Percentiles rank a stretch among this genome's conserved stretches.
Conservation (phyloP, 2,329 filamentous ascomycete species). For the Penicillium psychrosexuale region DNA sequence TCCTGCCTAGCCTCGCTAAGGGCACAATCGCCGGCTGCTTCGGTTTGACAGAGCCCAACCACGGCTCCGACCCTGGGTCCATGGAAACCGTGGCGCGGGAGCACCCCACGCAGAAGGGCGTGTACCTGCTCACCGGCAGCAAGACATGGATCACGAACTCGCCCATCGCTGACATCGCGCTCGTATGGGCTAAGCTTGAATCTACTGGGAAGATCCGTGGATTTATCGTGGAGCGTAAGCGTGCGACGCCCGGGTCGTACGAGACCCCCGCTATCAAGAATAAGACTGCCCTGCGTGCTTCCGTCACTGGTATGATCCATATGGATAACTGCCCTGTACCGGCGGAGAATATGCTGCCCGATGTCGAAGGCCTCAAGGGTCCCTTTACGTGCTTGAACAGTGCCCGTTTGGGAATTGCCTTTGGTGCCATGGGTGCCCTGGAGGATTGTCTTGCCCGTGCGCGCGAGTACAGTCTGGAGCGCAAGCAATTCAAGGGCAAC, state of each 20-base stretch:
- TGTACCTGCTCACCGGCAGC: constrained; percentile 71
- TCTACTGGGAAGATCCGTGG: constrained; percentile 91
- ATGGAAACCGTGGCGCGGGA: constrained; percentile 87
- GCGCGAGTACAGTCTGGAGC: constrained; percentile 81
- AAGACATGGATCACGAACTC: constrained; percentile 98
- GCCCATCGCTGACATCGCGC: constrained; percentile 77
- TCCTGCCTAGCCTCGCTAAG: constrained; percentile 75
- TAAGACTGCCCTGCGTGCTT: constrained; percentile 90
- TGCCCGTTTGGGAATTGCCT: constrained; percentile 87
- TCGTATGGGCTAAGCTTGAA: constrained; percentile 91
- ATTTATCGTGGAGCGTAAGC: constrained; percentile 80
- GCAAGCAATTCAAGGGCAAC: constrained; percentile 95
- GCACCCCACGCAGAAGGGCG: constrained; percentile 79
- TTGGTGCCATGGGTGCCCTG: constrained; percentile 88
- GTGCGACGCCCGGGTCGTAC: constrained; percentile 82
- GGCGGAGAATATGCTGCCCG: constrained; percentile 88
- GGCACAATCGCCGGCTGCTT: constrained; percentile 82
- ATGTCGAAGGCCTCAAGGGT: constrained; percentile 78
- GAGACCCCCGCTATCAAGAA: constrained; percentile 91
- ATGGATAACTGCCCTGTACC: constrained; percentile 87
- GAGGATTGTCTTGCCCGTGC: constrained; percentile 85
- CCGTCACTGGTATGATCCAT: constrained; percentile 96
- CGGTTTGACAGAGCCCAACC: constrained; percentile 87
- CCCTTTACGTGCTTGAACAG: constrained; percentile 95
- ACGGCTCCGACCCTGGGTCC: constrained; percentile 84